A percentile compares a stretch with the other conserved stretches of the same genome.
These are phyloP conservation scores for Citropsis articulata DNA, from an alignment of 345 rosid species.

Conservation along the genomic window DNA sequence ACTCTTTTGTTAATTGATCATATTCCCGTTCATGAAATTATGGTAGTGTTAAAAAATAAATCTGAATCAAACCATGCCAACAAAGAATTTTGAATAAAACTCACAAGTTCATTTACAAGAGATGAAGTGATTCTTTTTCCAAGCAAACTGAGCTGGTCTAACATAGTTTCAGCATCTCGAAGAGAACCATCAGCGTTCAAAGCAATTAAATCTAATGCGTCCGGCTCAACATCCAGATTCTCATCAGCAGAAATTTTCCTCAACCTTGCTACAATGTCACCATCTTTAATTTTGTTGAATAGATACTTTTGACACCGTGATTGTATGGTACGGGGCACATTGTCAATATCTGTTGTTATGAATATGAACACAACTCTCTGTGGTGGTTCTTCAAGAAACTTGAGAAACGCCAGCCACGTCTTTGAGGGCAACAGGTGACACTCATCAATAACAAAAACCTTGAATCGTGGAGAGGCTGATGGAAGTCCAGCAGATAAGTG, in stretches of 20 bases:
- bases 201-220: conserved; percentile 93
- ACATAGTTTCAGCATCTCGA: conserved; percentile 96
- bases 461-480: conserved; percentile 44
- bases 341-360: conserved; percentile 86
- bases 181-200: conserved; percentile 94
- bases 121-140: conserved; percentile 83
- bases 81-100: conserved; percentile 26
- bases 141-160: conserved; percentile 92
- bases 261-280: conserved; percentile 63
- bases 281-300: conserved; percentile 89
- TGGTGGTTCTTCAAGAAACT: conserved; percentile 84
- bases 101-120: conserved; percentile 93
- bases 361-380: conserved; percentile 74
- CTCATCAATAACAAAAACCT: conserved; percentile 80
- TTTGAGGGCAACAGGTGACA: conserved; percentile 88
- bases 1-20: background rate
- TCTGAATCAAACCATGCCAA: background rate
- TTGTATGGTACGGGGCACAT: conserved; percentile 91
- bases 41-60: background rate
- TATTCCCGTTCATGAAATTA: background rate
- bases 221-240: conserved; percentile 79
- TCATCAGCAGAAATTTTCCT: conserved; percentile 67
- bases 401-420: conserved; percentile 87
- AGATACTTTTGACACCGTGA: conserved; percentile 92
- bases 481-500: conserved; percentile 51